Conservation (phyloP, 2,329 filamentous ascomycete genomes). For the Stachybotrys chartarum region DNA sequence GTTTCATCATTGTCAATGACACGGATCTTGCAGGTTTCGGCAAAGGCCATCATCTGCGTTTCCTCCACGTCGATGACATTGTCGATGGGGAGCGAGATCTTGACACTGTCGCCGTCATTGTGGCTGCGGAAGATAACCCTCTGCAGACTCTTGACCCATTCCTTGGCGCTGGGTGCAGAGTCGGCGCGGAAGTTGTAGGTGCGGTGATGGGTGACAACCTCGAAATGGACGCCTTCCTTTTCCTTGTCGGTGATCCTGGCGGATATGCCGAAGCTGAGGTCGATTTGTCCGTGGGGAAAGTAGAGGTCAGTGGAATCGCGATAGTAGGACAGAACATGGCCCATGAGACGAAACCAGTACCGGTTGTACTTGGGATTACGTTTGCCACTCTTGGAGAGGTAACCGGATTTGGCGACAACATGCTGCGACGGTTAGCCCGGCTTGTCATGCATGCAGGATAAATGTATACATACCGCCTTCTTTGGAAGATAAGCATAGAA, state of each 20-base stretch:
- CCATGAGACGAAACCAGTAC: slow-evolving; percentile 91
- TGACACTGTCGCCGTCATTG: slow-evolving; percentile 95
- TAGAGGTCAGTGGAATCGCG: slow-evolving; percentile 77
- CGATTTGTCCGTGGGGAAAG: slow-evolving; percentile 86
- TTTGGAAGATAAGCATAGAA: slow-evolving; percentile 97
- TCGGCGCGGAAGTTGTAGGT: slow-evolving; percentile 87
- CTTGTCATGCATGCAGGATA: slow-evolving; percentile 7
- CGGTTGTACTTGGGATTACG: slow-evolving; percentile 81
- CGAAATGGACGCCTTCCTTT: slow-evolving; percentile 70
- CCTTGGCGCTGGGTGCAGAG: slow-evolving; percentile 78
- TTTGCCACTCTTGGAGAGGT: slow-evolving; percentile 80
- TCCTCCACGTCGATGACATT: slow-evolving; percentile 93
- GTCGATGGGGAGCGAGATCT: slow-evolving; percentile 82
- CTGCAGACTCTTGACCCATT: slow-evolving; percentile 93
- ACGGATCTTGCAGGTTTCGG: slow-evolving; percentile 87
- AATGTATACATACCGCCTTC: slow-evolving; percentile 58
- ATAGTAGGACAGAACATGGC: slow-evolving; percentile 88
- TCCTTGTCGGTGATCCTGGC: slow-evolving; percentile 72
- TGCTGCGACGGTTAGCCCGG: slow-evolving; percentile 36
- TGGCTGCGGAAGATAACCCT: slow-evolving; percentile 93
- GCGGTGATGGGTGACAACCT: slow-evolving; percentile 72
- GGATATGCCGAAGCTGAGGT: slow-evolving; percentile 84
- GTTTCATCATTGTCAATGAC: slow-evolving; percentile 92
- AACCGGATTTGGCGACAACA: slow-evolving; percentile 75
- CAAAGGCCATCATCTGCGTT: slow-evolving; percentile 82